Evolutionary conservation across 2,329 filamentous ascomycete genomes (phyloP).

Genomic region (Diaporthe aspalathi): DNA sequence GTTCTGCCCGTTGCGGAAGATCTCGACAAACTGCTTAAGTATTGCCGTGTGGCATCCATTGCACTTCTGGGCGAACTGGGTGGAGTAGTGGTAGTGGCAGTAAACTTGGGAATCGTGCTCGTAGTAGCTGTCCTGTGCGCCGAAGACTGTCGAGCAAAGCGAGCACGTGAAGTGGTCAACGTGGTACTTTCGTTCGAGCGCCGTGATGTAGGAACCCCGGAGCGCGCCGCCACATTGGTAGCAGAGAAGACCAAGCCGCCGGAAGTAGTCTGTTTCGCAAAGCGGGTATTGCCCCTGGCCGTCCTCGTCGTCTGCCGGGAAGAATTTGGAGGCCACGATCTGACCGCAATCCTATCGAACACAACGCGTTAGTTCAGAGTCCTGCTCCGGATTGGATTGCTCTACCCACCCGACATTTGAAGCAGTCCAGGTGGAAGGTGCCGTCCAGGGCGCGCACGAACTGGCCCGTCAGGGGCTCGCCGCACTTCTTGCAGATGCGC

Average conservation of each 20-base stretch:
- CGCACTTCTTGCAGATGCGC: slow-evolving; percentile 87
- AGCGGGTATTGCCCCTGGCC: slow-evolving; percentile 90
- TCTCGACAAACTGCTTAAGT: slow-evolving; percentile 98
- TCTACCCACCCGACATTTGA: slow-evolving; percentile 87
- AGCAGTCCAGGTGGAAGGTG: slow-evolving; percentile 97
- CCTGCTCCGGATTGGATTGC: neutral
- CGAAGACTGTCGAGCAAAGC: slow-evolving; percentile 96
- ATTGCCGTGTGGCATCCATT: slow-evolving; percentile 98
- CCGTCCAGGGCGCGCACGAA: slow-evolving; percentile 94
- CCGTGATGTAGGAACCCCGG: slow-evolving; percentile 97
- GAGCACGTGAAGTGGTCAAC: slow-evolving; percentile 99
- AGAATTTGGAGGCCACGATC: slow-evolving; percentile 98
- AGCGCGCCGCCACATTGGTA: slow-evolving; percentile 92
- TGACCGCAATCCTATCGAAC: slow-evolving; percentile 86
- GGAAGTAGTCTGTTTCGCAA: slow-evolving; percentile 98
- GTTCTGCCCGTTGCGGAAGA: slow-evolving; percentile 96
- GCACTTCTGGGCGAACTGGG: slow-evolving; percentile 94
- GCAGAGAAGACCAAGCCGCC: slow-evolving; percentile 89
- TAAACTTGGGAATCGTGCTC: slow-evolving; percentile 97
- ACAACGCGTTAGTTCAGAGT: slow-evolving; percentile 41
- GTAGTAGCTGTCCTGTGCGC: slow-evolving; percentile 98
- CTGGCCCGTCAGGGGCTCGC: slow-evolving; percentile 88
- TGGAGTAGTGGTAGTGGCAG: slow-evolving; percentile 99
- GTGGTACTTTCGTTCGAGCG: slow-evolving; percentile 97
- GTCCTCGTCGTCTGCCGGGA: slow-evolving; percentile 92